Base-by-base conservation (phyloP, 2,329 filamentous ascomycete genomes). In the Cercospora nicotianae region DNA sequence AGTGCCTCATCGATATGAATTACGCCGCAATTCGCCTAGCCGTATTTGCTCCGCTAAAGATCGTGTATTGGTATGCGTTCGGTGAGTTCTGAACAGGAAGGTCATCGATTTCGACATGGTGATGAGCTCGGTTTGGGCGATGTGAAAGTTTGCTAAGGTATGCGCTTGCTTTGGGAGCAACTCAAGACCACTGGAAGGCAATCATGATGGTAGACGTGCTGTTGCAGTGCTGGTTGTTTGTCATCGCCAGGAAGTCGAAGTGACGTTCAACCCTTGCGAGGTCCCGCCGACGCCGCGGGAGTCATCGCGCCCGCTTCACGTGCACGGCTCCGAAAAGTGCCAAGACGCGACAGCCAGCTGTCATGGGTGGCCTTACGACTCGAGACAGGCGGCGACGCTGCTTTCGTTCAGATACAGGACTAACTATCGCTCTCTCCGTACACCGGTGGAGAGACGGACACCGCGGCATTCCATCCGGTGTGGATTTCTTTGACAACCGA, bases 31-130 rank as follows among this genome's bases (percentile, higher is more conserved):
- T 33, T 31, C 28, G 67, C 67, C 65, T 63, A 67, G 57, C 58
- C 67, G 64, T 39, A 64, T 67, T 62, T 69, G 55, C 42, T 65
- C 66, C 60, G 74, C 60, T 85, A 85, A 81, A 72, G 81, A 81
- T 67, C 80, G 80, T 31, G 81, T 83, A 69, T 84, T 83, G 55
- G 83, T 85, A 75, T 86, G 83, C 62, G 80, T 83, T 72, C 82
- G 79, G 73, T 84, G 82, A 72, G 83, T 80, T 73, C 80, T 81
- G 75, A 82, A 84, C 69, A 82, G 77, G 73, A 79, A 76, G 68
- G 81, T 80, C 74, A 83, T 77, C 80, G 79, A 77, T 75, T 78
- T 81, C 80, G 81, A 77, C 85, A 87, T 87, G 70, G 83, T 85
- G 82, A 75, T 77, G 51, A 28, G 55, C 33, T 58, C 36, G 28